Conservation (phyloP, 106 monocot genomes). For the Narthecium ossifragum region DNA sequence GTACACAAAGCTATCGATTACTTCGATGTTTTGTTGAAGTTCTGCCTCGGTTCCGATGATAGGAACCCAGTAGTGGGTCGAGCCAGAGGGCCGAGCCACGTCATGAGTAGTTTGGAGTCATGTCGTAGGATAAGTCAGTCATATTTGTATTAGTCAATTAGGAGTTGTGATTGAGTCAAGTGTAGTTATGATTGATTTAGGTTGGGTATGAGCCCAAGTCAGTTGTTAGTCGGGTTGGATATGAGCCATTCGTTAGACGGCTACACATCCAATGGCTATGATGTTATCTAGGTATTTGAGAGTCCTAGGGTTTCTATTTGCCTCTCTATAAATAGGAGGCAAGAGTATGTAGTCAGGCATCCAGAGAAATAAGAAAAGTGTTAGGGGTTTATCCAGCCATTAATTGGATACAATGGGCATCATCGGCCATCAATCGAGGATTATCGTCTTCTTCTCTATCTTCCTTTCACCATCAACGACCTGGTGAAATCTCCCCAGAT, state of each 20-base stretch:
- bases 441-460: slow-evolving; percentile 14
- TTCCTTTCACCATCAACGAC: slow-evolving; percentile 15
- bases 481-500: too few relatives aligned
- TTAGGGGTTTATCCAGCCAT: too few relatives aligned
- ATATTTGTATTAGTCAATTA: background rate
- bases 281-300: too few relatives aligned
- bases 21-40: background rate
- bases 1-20: slow-evolving; percentile 9
- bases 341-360: too few relatives aligned
- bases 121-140: background rate
- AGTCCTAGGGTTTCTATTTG: too few relatives aligned
- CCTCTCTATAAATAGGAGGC: too few relatives aligned
- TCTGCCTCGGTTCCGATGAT: slow-evolving; percentile 12
- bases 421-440: slow-evolving; percentile 17
- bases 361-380: too few relatives aligned
- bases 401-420: background rate
- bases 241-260: too few relatives aligned
- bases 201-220: slow-evolving; percentile 14
- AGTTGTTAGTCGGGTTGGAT: too few relatives aligned
- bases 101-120: background rate
- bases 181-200: background rate
- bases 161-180: background rate
- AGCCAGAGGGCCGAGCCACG: background rate
- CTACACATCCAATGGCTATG: too few relatives aligned
- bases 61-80: too few relatives aligned